Evolutionary conservation across 352 stramenopile species (phyloP).

Genomic region (Phytophthora hibernalis): DNA sequence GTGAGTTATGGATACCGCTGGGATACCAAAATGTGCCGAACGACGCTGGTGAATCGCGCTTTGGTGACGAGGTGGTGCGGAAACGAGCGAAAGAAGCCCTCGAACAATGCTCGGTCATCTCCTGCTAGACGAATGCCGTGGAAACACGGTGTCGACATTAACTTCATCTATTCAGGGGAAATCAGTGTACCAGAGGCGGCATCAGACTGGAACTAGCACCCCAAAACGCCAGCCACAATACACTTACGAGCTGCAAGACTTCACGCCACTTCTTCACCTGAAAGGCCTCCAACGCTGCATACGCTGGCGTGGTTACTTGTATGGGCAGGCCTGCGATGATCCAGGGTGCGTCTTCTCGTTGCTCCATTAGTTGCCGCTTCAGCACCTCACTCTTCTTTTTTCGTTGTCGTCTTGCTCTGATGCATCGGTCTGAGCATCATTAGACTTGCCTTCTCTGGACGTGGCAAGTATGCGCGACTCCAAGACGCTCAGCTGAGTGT

Average conservation of each 20-base stretch:
- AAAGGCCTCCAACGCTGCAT: slow-evolving; percentile 67
- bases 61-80: slow-evolving; percentile 74
- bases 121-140: slow-evolving; percentile 57
- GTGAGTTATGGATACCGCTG: slow-evolving; percentile 22
- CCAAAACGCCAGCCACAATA: neutral
- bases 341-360: slow-evolving; percentile 33
- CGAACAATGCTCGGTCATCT: slow-evolving; percentile 69
- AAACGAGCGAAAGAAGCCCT: slow-evolving; percentile 76
- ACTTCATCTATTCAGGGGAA: slow-evolving; percentile 33
- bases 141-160: slow-evolving; percentile 55
- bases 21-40: slow-evolving; percentile 60
- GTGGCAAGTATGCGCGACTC: slow-evolving; percentile 22
- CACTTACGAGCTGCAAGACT: slow-evolving; percentile 53
- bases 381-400: slow-evolving; percentile 10
- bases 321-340: slow-evolving; percentile 24
- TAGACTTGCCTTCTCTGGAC: slow-evolving; percentile 2
- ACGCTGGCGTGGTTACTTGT: slow-evolving; percentile 27
- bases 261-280: slow-evolving; percentile 73
- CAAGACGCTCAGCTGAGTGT: slow-evolving; percentile 18
- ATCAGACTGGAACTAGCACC: too few species aligned
- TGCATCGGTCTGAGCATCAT: slow-evolving; percentile 10
- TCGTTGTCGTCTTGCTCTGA: slow-evolving; percentile 3
- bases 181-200: neutral
- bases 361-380: slow-evolving; percentile 9
- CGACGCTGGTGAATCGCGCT: slow-evolving; percentile 69